Percentiles rank a stretch among this genome's conserved stretches.
phyloP scores from a whole-genome alignment of 768 basidiomycete genomes.

The Xerocomellus chrysenteron region DNA sequence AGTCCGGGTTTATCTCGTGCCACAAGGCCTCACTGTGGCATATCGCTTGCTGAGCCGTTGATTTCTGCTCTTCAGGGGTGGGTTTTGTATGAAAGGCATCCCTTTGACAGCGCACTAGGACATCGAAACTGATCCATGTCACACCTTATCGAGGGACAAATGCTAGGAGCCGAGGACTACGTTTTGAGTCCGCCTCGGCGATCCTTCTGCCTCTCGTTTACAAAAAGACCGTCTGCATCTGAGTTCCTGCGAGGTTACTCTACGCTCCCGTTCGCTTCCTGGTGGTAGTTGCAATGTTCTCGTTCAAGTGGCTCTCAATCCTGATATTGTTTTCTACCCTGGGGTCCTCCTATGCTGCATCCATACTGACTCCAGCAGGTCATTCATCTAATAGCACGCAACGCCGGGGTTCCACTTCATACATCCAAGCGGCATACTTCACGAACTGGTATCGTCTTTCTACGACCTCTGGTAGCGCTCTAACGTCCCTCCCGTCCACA shows the following conservation, averaged over 20 bases:
- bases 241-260: neutral
- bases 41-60: conserved; percentile 1
- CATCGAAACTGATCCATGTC: conserved; percentile 12
- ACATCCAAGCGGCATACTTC: conserved; percentile 37
- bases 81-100: neutral
- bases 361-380: conserved; percentile 5
- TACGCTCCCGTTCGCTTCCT: neutral
- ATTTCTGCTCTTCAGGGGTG: conserved; percentile 9
- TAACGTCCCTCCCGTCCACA: conserved; percentile 11
- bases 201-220: conserved; percentile 1
- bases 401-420: conserved; percentile 16
- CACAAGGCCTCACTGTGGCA: conserved; percentile 10
- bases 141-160: conserved; percentile 16
- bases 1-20: conserved; percentile 8
- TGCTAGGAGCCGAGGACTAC: conserved; percentile 15
- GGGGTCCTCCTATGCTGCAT: conserved; percentile 9
- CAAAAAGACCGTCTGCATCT: conserved; percentile 14
- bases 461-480: neutral
- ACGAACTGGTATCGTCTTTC: conserved; percentile 32
- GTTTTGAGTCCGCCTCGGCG: conserved; percentile 5
- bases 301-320: neutral
- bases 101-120: neutral
- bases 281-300: neutral
- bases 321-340: conserved; percentile 12
- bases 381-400: conserved; percentile 2